Conservation (phyloP, 2,329 filamentous ascomycete species). For the Fusarium torreyae region DNA sequence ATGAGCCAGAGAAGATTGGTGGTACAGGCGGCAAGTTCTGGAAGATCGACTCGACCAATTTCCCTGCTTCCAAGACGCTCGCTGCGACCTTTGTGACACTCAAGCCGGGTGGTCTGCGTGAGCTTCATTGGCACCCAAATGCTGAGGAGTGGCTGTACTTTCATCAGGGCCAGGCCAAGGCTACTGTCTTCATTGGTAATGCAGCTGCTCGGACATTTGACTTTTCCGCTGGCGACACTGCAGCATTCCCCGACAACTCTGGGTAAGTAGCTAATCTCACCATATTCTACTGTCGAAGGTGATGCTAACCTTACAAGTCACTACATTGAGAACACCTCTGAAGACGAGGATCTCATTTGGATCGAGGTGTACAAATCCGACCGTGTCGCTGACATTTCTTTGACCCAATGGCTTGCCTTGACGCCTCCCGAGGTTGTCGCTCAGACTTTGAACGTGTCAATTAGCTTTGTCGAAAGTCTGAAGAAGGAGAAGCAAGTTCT, state of each 20-base stretch:
- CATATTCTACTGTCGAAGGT: neutral
- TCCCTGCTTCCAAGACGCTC: slow-evolving; percentile 76
- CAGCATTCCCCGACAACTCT: slow-evolving; percentile 77
- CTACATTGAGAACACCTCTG: slow-evolving; percentile 78
- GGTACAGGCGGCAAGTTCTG: slow-evolving; percentile 74
- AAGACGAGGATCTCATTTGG: slow-evolving; percentile 75
- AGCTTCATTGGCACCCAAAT: slow-evolving; percentile 80
- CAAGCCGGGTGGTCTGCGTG: slow-evolving; percentile 73
- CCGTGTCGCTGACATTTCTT: slow-evolving; percentile 74
- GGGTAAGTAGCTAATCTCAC: slow-evolving; percentile 55
- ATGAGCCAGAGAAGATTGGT: slow-evolving; percentile 69
- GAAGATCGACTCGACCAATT: slow-evolving; percentile 77
- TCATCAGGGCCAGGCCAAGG: slow-evolving; percentile 72
- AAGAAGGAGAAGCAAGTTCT: slow-evolving; percentile 77
- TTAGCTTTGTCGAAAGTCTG: slow-evolving; percentile 68
- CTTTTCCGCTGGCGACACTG: slow-evolving; percentile 77
- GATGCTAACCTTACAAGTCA: slow-evolving; percentile 59
- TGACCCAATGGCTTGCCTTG: slow-evolving; percentile 79
- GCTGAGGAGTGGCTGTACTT: slow-evolving; percentile 82
- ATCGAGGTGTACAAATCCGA: slow-evolving; percentile 80
- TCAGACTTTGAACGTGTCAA: slow-evolving; percentile 70
- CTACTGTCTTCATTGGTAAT: slow-evolving; percentile 76
- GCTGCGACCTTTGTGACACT: slow-evolving; percentile 76
- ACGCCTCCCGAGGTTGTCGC: slow-evolving; percentile 75
- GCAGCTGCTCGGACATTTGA: slow-evolving; percentile 76